Evolutionary conservation across 139 green algal species (phyloP).

Genomic region (Trebouxia sp.): DNA sequence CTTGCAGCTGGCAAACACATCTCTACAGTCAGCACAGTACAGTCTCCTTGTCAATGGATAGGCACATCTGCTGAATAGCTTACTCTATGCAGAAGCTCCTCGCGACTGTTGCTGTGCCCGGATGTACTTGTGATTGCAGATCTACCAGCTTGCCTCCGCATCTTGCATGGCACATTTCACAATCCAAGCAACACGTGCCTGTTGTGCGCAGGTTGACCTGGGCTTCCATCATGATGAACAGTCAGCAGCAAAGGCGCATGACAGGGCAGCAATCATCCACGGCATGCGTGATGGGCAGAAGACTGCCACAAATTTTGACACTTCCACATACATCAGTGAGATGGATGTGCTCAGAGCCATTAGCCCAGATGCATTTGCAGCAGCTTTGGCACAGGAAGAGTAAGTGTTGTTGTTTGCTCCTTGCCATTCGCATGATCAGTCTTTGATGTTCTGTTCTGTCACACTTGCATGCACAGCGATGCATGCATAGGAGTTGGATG

Average conservation of each 20-base stretch:
- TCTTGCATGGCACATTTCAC: too few relatives aligned
- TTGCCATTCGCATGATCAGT: too few relatives aligned
- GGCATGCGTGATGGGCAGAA: neutral
- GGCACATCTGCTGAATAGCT: too few relatives aligned
- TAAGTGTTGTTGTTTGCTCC: too few relatives aligned
- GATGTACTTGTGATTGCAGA: neutral
- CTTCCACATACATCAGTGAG: constrained; percentile 40
- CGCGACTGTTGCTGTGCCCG: too few relatives aligned
- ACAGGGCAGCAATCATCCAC: constrained; percentile 47
- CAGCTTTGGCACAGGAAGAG: constrained; percentile 35
- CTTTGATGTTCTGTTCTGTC: too few relatives aligned
- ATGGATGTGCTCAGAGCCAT: constrained; percentile 39
- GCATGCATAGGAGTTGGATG: too few relatives aligned
- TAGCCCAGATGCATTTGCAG: constrained; percentile 31
- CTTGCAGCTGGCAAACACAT: too few relatives aligned
- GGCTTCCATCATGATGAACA: constrained; percentile 44
- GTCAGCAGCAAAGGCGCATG: constrained; percentile 44
- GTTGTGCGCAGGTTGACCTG: constrained; percentile 43
- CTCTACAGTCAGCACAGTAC: too few relatives aligned
- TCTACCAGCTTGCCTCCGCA: neutral
- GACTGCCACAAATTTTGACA: constrained; percentile 49
- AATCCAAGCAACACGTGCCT: neutral
- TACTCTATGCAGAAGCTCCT: too few relatives aligned
- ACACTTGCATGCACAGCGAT: too few relatives aligned
- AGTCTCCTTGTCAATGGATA: too few relatives aligned